These are phyloP conservation scores for Populus euphratica DNA, from an alignment of 345 rosid genomes.

Conservation along the genomic window DNA sequence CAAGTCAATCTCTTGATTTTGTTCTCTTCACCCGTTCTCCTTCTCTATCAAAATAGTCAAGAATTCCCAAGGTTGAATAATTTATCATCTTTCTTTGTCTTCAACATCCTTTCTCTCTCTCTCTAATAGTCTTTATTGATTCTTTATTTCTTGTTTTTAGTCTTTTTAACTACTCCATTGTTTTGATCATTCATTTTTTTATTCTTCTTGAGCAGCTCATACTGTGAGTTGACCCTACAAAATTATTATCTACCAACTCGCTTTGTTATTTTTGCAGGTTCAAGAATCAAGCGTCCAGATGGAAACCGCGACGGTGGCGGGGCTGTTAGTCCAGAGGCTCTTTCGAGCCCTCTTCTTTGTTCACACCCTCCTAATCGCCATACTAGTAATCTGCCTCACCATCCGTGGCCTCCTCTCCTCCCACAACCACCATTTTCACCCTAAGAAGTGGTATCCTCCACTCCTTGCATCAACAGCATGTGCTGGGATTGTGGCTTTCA, in stretches of 20 bases:
- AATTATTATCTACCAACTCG: background rate
- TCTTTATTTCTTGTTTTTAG: background rate
- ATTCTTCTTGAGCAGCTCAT: background rate
- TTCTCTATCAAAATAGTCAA: background rate
- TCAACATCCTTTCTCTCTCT: background rate
- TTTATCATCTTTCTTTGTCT: background rate
- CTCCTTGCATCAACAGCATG: slow-evolving; percentile 52
- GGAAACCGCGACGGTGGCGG: slow-evolving; percentile 32
- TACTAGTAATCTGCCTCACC: slow-evolving; percentile 52
- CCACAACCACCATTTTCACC: slow-evolving; percentile 49
- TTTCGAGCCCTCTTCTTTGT: slow-evolving; percentile 54
- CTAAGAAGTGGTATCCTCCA: slow-evolving; percentile 75
- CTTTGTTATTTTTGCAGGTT: slow-evolving; percentile 31
- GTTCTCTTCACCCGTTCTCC: background rate
- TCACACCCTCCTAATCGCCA: slow-evolving; percentile 47
- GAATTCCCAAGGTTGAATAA: background rate
- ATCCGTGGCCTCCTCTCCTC: slow-evolving; percentile 55
- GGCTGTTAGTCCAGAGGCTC: slow-evolving; percentile 39
- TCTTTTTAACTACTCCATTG: background rate
- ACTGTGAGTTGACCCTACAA: background rate
- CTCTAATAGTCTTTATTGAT: slow-evolving; percentile 6
- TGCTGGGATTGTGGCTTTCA: slow-evolving; percentile 47
- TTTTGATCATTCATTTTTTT: background rate
- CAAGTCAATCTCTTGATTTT: background rate
- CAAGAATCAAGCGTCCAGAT: slow-evolving; percentile 35